Conservation (phyloP, 2,329 filamentous ascomycete genomes). For the Rutstroemia sp. region DNA sequence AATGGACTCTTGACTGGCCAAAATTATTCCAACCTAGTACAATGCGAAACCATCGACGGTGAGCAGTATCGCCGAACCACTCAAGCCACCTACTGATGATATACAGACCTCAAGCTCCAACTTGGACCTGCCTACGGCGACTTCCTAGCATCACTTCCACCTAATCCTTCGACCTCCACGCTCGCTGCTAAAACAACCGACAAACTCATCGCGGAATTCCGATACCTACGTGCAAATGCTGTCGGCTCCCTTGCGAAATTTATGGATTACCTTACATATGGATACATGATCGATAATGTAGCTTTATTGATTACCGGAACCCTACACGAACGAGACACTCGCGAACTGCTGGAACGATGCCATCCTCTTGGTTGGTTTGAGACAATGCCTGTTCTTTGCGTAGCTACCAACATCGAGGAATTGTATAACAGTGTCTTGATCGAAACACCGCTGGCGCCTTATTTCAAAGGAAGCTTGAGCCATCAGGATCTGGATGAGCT, state of each 20-base stretch:
- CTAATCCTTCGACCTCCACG: slow-evolving; percentile 92
- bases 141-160: slow-evolving; percentile 86
- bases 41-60: slow-evolving; percentile 98
- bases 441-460: slow-evolving; percentile 89
- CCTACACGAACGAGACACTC: slow-evolving; percentile 92
- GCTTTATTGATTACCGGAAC: slow-evolving; percentile 96
- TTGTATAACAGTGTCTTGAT: slow-evolving; percentile 97
- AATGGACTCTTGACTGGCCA: slow-evolving; percentile 84
- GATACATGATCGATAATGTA: slow-evolving; percentile 99
- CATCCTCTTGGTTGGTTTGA: slow-evolving; percentile 98
- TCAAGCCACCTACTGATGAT: slow-evolving; percentile 7
- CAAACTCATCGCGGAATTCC: slow-evolving; percentile 95
- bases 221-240: slow-evolving; percentile 90
- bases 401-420: slow-evolving; percentile 97
- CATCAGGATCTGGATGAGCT: slow-evolving; percentile 97
- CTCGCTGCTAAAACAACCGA: slow-evolving; percentile 94
- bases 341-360: slow-evolving; percentile 89
- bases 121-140: slow-evolving; percentile 95
- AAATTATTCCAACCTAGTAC: slow-evolving; percentile 92
- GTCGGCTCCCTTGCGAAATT: slow-evolving; percentile 88
- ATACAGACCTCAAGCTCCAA: slow-evolving; percentile 89
- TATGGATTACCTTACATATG: slow-evolving; percentile 97
- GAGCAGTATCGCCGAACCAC: slow-evolving; percentile 23
- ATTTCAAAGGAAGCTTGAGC: slow-evolving; percentile 94
- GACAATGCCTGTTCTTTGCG: slow-evolving; percentile 95